These are phyloP conservation scores for Ganoderma lucidum DNA, from an alignment of 1,284 basidiomycete genomes.

Conservation along the genomic window DNA sequence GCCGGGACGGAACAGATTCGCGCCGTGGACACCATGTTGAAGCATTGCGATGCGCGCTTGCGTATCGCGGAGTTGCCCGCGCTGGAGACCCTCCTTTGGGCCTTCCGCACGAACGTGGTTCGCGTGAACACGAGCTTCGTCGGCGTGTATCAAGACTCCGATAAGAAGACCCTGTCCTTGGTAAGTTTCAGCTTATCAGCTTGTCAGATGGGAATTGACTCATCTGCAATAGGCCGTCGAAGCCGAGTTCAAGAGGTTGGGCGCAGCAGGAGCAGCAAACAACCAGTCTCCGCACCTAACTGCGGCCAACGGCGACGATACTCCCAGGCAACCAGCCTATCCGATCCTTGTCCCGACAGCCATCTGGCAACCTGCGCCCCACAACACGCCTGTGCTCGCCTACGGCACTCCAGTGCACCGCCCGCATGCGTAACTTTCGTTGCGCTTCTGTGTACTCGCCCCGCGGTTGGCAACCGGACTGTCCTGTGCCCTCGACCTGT, in stretches of 20 bases:
- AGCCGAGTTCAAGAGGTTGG: slow-evolving; percentile 1
- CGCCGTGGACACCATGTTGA: slow-evolving; percentile 39
- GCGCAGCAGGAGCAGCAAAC: background rate
- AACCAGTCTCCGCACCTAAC: background rate
- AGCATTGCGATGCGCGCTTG: slow-evolving; percentile 29
- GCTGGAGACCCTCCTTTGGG: slow-evolving; percentile 9
- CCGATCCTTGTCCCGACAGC: slow-evolving; percentile 1
- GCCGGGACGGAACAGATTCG: slow-evolving; percentile 42
- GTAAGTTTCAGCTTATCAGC: background rate
- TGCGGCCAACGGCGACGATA: background rate
- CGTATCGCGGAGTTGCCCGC: slow-evolving; percentile 13
- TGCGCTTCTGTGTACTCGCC: background rate
- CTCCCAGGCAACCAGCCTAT: background rate
- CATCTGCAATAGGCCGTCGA: background rate
- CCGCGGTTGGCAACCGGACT: background rate
- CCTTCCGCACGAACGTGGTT: slow-evolving; percentile 6
- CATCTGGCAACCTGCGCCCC: slow-evolving; percentile 8
- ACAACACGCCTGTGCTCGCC: background rate
- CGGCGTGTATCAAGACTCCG: background rate
- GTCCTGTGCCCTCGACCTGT: background rate
- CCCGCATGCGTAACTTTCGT: background rate
- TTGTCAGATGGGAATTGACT: background rate
- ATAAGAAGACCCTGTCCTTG: slow-evolving; percentile 3
- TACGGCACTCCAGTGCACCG: background rate
- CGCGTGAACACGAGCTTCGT: slow-evolving; percentile 7